Percentiles rank a stretch among this genome's conserved stretches.
These are phyloP conservation scores for Rhododendron ovatum DNA, from an alignment of 148 eudicot genomes.

Conservation along the genomic window DNA sequence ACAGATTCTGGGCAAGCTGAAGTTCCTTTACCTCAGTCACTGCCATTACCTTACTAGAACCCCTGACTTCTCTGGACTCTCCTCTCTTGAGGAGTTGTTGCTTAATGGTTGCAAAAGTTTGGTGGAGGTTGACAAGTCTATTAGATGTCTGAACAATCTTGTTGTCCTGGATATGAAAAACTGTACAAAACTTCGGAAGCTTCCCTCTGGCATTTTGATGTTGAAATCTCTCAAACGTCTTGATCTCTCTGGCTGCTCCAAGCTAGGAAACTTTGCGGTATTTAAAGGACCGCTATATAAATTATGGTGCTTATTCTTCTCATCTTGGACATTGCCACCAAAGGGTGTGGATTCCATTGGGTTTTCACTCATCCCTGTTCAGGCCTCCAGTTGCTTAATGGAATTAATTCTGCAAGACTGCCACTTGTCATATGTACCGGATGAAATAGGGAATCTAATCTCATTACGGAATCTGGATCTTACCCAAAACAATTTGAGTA, in stretches of 20 bases:
- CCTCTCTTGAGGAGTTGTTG: not conserved
- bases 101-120: not conserved
- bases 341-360: not conserved
- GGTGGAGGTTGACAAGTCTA: not conserved
- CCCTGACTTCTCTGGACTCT: not conserved
- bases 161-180: not conserved
- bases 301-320: not conserved
- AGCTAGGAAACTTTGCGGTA: not conserved
- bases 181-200: not conserved
- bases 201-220: not conserved
- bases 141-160: not conserved
- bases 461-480: not conserved
- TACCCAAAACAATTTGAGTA: not conserved
- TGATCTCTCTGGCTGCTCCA: not conserved
- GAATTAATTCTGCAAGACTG: accelerated
- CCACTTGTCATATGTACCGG: not conserved
- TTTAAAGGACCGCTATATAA: not conserved
- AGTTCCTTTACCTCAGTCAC: not conserved
- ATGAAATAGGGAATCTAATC: not conserved
- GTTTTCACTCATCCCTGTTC: not conserved
- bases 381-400: not conserved
- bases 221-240: not conserved
- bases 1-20: not conserved
- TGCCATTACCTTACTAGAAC: not conserved
- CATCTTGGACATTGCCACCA: not conserved